Base-by-base conservation (phyloP, 495 filamentous ascomycete genomes). In the Penicillium silybi region DNA sequence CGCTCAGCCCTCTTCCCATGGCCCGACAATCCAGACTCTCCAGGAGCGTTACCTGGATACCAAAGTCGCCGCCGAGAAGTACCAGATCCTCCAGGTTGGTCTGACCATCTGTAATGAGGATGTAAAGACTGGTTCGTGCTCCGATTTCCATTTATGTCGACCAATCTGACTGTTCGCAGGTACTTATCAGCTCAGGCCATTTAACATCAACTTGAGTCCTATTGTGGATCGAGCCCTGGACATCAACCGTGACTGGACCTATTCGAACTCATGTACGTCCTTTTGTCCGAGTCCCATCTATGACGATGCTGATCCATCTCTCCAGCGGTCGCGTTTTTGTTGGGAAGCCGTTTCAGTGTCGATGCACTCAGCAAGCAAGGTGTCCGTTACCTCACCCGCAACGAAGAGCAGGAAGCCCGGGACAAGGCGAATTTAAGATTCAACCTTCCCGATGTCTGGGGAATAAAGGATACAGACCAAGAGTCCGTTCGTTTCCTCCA, bases 51-150 rank as follows among this genome's bases (percentile, higher is more conserved):
- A 93, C 57, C 58, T 68, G 13, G 82, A 86, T 42, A 71, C 74
- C 27, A 89, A 82, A 62, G 66, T 69, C 22, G 84, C 83, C 2
- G 89, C 89, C 2, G 80, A 87, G 41, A 78, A 75, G 13, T 93
- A 84, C 53, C 82, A 87, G 54, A 75, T 92, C 20, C 66, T 93
- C 1, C 90, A 95, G 62, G 59, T 95, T 40, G 90, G 90, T 1
- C 64, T 95, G 48, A 90, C 87, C 0, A 82, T 83, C 48, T 78
- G 81, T 32, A 65, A 74, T 40, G 81, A 84, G 51, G 78, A 85
- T 48, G 44, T 65, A 13, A 62, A 78, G 1, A 63, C 64, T 42
- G 75, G 79, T 74, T 46, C 19, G 42, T 61, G 59, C 19, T 9
- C 20, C 3, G 20, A 11, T 19, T 26, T 17, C 20, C 19, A 11